Evolutionary conservation across 2,329 filamentous ascomycete genomes (phyloP).

Genomic region (Arthrobotrys pseudoclavata): DNA sequence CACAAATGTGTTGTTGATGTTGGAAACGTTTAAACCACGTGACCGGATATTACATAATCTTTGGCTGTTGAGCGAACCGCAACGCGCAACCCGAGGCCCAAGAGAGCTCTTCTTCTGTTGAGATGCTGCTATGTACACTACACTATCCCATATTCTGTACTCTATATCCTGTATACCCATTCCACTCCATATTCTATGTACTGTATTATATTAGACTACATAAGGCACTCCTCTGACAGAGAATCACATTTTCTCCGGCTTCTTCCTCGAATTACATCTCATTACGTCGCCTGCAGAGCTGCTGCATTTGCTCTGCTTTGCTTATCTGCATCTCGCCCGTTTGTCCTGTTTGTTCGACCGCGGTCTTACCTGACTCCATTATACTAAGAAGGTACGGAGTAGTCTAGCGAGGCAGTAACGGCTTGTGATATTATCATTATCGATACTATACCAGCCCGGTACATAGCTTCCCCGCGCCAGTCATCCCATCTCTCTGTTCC

Average conservation of each 20-base stretch:
- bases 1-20: slow-evolving; percentile 6
- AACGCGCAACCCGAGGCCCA: neutral
- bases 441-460: neutral
- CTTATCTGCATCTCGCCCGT: slow-evolving; percentile 9
- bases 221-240: neutral
- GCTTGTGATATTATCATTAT: slow-evolving; percentile 11
- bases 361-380: neutral
- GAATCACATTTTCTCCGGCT: neutral
- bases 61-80: slow-evolving; percentile 21
- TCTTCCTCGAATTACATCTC: neutral
- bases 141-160: neutral
- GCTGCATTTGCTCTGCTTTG: neutral
- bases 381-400: too few relatives aligned
- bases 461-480: slow-evolving; percentile 1
- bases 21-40: slow-evolving; percentile 9
- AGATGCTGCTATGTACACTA: neutral
- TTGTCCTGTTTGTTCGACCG: slow-evolving; percentile 16
- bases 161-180: too few relatives aligned
- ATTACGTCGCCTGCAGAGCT: neutral
- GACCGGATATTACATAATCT: neutral
- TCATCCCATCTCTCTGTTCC: slow-evolving; percentile 11
- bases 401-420: neutral
- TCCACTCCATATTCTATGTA: too few relatives aligned
- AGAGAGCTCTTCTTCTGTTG: slow-evolving; percentile 10
- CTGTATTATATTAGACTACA: neutral